phyloP scores from a whole-genome alignment of 2,329 filamentous ascomycete species.

The Fusarium temperatum region DNA sequence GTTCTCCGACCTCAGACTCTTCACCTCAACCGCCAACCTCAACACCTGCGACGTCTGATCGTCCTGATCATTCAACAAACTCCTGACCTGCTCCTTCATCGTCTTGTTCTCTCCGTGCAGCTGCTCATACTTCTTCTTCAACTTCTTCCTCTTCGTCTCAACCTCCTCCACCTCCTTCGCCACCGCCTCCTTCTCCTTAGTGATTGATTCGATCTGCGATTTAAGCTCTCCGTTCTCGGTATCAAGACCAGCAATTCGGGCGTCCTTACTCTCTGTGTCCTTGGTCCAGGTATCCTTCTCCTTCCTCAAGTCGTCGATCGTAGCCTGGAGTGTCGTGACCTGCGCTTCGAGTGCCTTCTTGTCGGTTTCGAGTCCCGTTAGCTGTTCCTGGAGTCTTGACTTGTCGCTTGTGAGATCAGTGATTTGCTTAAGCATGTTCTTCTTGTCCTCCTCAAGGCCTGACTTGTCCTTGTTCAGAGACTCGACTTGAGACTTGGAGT shows the following conservation, averaged over 20 bases:
- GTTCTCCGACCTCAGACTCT: constrained; percentile 37
- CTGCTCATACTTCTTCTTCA: constrained; percentile 38
- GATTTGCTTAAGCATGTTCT: constrained; percentile 27
- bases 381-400: constrained; percentile 27
- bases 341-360: constrained; percentile 36
- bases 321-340: constrained; percentile 29
- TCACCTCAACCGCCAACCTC: constrained; percentile 36
- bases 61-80: constrained; percentile 37
- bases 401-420: constrained; percentile 28
- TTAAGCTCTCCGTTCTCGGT: constrained; percentile 39
- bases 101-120: constrained; percentile 29
- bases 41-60: constrained; percentile 36
- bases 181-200: constrained; percentile 39
- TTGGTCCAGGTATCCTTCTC: constrained; percentile 35
- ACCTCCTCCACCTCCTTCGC: constrained; percentile 34
- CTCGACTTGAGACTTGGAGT: constrained; percentile 32
- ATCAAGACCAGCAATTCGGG: constrained; percentile 34
- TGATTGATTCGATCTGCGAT: constrained; percentile 33
- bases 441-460: constrained; percentile 39
- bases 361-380: constrained; percentile 34
- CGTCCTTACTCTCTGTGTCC: constrained; percentile 37
- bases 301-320: constrained; percentile 35
- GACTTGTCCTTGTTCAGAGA: constrained; percentile 32
- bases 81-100: constrained; percentile 30
- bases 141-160: constrained; percentile 35